Percentiles rank a stretch among this genome's conserved stretches.
These are phyloP conservation scores for Penicillium coffeae DNA, from an alignment of 495 filamentous ascomycete genomes.

Conservation along the genomic window DNA sequence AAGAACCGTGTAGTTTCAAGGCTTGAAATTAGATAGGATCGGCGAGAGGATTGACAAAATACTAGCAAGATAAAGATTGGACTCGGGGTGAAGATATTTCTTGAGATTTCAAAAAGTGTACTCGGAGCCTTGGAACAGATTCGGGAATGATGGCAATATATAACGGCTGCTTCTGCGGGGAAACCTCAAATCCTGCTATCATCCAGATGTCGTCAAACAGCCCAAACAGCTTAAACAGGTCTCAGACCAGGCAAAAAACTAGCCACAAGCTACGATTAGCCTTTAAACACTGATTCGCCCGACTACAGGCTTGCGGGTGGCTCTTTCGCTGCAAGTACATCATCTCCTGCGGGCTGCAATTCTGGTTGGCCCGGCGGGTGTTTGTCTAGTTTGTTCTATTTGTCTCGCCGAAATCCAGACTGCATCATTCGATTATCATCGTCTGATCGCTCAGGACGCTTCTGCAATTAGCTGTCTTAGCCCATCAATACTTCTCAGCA, in stretches of 20 bases:
- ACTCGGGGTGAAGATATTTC: too few species aligned
- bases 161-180: neutral
- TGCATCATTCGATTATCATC: too few species aligned
- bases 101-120: too few species aligned
- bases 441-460: too few species aligned
- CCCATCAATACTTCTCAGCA: slow-evolving; percentile 9
- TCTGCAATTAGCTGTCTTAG: too few species aligned
- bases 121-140: neutral
- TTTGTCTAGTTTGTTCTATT: slow-evolving; percentile 41
- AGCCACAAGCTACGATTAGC: neutral
- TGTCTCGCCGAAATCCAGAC: slow-evolving; percentile 16
- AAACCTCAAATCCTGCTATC: too few species aligned
- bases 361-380: slow-evolving; percentile 19
- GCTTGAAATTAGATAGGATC: neutral
- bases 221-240: neutral
- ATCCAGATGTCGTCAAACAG: slow-evolving; percentile 3
- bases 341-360: slow-evolving; percentile 11
- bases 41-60: too few species aligned
- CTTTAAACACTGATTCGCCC: slow-evolving; percentile 2
- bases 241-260: neutral
- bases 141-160: neutral
- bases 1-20: neutral
- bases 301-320: neutral
- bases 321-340: slow-evolving; percentile 14
- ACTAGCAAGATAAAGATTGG: too few species aligned